Evolutionary conservation across 2,329 filamentous ascomycete genomes (phyloP), one percentile per base, ranked within the genome.

Genomic region (Periglandula ipomoeae): DNA sequence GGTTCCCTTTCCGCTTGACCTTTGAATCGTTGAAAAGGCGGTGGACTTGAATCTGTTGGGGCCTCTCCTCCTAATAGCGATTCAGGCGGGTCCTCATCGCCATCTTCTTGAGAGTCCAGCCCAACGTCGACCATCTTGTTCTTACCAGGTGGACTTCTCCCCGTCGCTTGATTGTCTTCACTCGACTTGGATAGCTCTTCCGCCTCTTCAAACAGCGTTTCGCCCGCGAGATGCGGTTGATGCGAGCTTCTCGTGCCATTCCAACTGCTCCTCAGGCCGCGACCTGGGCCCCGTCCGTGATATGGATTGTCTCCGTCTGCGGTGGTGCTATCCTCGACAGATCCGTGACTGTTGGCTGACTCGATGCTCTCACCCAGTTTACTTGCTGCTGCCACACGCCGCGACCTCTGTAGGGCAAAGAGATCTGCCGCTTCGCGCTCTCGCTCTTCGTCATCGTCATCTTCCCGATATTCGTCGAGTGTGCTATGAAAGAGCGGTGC

Each of bases 401-500:
- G 80, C 55, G 91, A 97, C 57, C 85, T 79, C 66, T 97, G 90
- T 50, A 98, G 72, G 5, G 91, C 91, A 67, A 90, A 94, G 56
- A 93, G 83, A 67, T 97, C 93, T n/a, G 89, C 89, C 30, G 91
- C 87, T 62, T 97, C 91, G 47, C 89, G 75, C 58, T 94, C 87
- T 58, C 88, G 84, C 66, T 95, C 89, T 58, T 88, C 85, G 63
- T 93, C 90, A 53, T 97, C 91, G 54, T 96, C 90, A 61, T 94
- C 88, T 66, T 96, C 90, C 53, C 86, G 82, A 55, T 94, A 93
- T 61, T 94, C 89, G 64, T 95, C 89, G 15, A 89, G 80, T 4
- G 87, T 84, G 61, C 89, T 95, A 67, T 93, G 89, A 66, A 98
- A 97, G n/a, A 98, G 74, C 48, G 93, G 93, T 9, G 91, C 90